Evolutionary conservation across 805 yeast species (phyloP), one percentile per base, ranked within the genome.

Genomic region (Starmerella potacharoeniae): DNA sequence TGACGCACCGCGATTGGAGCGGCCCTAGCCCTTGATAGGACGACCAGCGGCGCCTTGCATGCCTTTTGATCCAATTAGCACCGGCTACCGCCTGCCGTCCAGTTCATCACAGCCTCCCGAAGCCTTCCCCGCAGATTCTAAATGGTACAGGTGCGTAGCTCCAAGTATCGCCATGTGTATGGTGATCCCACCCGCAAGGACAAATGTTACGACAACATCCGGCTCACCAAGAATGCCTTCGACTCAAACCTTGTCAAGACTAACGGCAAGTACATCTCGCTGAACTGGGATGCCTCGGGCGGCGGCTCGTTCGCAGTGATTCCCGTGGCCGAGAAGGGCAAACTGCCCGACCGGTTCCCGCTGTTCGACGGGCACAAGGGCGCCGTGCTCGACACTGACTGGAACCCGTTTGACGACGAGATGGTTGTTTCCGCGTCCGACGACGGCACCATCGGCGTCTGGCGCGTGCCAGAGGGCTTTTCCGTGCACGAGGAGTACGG

Each of bases 301-400:
- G 97, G 97, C 59, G 99, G 99, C 52, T 95, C 97, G 0, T 90
- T 93, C 74, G 96, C 96, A 0, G 86, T 95, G 11, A 81, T 93
- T 57, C 98, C 98, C 2, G 73, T 87, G 30, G 68, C 69, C 8
- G 96, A 91, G 69, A 83, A 80, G 17, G 97, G 98, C 9, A 93
- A 90, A 67, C 82, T 90, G 7, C 97, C 96, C 4, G 99, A 93
- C 63, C 80, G 83, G 58, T 90, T 89, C 49, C 93, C 98, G 2
- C 76, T 93, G 61, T 93, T 91, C 71, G 81, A 96, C 65, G 98
- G 98, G 14, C 98, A 91, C 69, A 85, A 90, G 35, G 96, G 95
- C 31, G 84, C 95, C 8, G 97, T 93, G 37, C 77, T 93, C 62
- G 99, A 93, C 71, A 91, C 97, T 0, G 95, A 86, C 55, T 93